Percentiles rank a stretch among this genome's conserved stretches.
Evolutionary conservation across 345 rosid species (phyloP).

Genomic region (Gossypium ekmanianum): DNA sequence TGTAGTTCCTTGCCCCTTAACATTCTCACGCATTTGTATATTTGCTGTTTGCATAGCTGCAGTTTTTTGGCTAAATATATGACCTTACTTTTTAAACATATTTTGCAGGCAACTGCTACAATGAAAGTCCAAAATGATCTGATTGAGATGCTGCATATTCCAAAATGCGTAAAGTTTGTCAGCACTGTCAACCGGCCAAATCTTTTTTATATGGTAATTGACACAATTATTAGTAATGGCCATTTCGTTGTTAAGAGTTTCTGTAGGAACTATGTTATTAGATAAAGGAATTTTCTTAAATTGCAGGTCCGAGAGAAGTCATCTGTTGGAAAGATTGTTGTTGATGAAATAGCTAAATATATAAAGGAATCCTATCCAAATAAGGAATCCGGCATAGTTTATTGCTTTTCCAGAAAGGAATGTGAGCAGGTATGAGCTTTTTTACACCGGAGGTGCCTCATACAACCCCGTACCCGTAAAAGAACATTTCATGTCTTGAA

Average conservation of each 20-base stretch:
- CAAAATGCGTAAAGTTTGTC: conserved; percentile 73
- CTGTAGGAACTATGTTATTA: not conserved
- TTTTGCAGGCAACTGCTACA: conserved; percentile 91
- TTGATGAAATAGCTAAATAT: conserved; percentile 83
- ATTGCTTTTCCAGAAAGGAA: conserved; percentile 94
- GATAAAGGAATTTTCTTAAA: conserved; percentile 17
- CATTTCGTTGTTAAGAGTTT: conserved; percentile 14
- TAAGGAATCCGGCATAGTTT: conserved; percentile 89
- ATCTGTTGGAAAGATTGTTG: conserved; percentile 65
- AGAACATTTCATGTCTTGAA: conserved; percentile 9
- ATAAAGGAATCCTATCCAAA: conserved; percentile 75
- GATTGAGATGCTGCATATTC: conserved; percentile 80
- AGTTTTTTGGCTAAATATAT: conserved; percentile 18
- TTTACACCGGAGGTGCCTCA: not conserved
- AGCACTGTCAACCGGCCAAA: conserved; percentile 97
- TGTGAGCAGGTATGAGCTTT: conserved; percentile 72
- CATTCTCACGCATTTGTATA: not conserved
- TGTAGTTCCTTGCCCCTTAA: conserved; percentile 29
- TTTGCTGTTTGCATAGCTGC: not conserved
- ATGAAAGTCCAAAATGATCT: conserved; percentile 84
- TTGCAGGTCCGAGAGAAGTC: conserved; percentile 84
- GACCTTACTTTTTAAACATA: conserved; percentile 12
- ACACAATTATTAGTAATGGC: conserved; percentile 11
- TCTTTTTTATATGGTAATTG: conserved; percentile 77
- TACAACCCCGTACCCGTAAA: not conserved